These are phyloP conservation scores for Scutellaria minor DNA, from an alignment of 257 asterid species.

Conservation along the genomic window DNA sequence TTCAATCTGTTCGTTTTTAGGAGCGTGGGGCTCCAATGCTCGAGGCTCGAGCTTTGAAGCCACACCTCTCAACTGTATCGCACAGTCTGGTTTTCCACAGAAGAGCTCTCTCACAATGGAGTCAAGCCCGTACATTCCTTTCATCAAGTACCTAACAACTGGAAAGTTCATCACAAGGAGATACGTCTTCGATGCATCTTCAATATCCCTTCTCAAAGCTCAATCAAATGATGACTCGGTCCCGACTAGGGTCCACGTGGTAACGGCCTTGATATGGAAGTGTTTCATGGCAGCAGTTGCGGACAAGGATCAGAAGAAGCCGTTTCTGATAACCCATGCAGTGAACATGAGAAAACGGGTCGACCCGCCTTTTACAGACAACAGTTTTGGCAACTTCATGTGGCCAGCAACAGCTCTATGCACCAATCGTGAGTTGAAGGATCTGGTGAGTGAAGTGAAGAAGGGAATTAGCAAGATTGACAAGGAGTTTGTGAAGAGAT, in stretches of 20 bases:
- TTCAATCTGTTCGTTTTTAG: constrained; percentile 23
- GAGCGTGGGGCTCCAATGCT: constrained; percentile 16
- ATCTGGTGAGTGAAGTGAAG: constrained; percentile 5
- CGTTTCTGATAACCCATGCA: constrained; percentile 22
- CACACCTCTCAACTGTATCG: neutral
- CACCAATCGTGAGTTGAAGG: neutral
- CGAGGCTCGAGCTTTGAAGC: neutral
- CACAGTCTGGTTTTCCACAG: constrained; percentile 10
- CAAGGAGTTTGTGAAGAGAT: constrained; percentile 11
- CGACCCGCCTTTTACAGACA: neutral
- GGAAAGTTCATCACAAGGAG: constrained; percentile 30
- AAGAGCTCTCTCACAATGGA: neutral
- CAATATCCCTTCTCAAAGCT: constrained; percentile 17
- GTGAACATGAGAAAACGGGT: constrained; percentile 31
- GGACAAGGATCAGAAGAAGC: neutral
- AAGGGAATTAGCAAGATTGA: constrained; percentile 6
- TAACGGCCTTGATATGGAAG: constrained; percentile 31
- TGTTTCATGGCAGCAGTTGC: constrained; percentile 29
- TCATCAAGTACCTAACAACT: neutral
- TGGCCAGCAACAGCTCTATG: constrained; percentile 25
- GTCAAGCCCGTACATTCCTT: neutral
- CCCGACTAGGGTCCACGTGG: constrained; percentile 26
- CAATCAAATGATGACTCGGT: neutral
- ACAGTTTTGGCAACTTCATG: constrained; percentile 31
- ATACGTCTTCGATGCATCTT: constrained; percentile 31